Conservation (phyloP, 345 rosid species). For the Atalantia buxifolia region DNA sequence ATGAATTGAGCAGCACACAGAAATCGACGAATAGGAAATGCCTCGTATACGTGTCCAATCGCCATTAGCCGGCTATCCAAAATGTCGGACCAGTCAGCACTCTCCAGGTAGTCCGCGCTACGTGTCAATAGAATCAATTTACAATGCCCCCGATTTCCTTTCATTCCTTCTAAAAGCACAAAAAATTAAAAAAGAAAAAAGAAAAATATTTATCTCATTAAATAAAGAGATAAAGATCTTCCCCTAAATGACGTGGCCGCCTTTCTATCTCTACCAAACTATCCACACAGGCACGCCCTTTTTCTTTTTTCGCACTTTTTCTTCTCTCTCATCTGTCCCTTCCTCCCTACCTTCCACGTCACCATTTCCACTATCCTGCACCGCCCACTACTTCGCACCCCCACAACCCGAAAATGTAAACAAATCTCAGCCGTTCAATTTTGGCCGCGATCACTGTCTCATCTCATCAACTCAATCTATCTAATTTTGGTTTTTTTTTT, state of each 20-base stretch:
- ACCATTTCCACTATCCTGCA: constrained; percentile 16
- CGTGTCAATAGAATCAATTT: not conserved
- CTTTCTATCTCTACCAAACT: constrained; percentile 54
- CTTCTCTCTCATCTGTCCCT: not conserved
- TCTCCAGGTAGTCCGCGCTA: too few species aligned
- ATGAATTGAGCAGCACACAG: too few species aligned
- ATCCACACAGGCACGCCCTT: constrained; percentile 26
- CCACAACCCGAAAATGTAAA: not conserved
- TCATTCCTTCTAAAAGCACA: not conserved
- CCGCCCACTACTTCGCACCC: constrained; percentile 5
- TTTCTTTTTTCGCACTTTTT: constrained; percentile 29
- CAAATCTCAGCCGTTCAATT: constrained; percentile 26
- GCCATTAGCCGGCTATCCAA: not conserved
- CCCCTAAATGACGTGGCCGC: constrained; percentile 50
- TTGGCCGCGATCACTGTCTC: accelerated
- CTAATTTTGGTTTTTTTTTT: not conserved
- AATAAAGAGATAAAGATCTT: constrained; percentile 2
- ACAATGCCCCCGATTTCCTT: not conserved
- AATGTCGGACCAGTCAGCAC: not conserved
- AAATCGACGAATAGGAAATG: not conserved
- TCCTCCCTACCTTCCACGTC: constrained; percentile 36
- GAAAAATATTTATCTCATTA: not conserved
- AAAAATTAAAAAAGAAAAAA: not conserved
- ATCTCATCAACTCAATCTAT: not conserved
- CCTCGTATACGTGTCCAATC: not conserved